A percentile compares a stretch with the other conserved stretches of the same genome.
phyloP scores from a whole-genome alignment of 75 land plant genomes.

The Pinus tabuliformis region DNA sequence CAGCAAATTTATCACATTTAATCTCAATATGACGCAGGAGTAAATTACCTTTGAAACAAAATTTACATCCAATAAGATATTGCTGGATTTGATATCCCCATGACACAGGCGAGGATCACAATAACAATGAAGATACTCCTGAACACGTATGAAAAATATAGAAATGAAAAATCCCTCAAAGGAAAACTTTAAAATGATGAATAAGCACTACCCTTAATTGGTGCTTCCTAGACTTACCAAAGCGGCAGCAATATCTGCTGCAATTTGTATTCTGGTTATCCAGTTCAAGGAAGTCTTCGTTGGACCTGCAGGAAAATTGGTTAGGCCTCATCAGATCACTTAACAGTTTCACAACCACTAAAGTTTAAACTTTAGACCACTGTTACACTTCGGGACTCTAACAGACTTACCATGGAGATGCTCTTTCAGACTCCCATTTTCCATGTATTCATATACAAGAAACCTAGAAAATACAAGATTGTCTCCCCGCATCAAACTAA shows the following conservation, averaged over 20 bases:
- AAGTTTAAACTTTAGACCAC: background rate
- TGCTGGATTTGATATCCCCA: slow-evolving; percentile 68
- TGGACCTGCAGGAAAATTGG: slow-evolving; percentile 46
- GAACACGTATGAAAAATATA: slow-evolving; percentile 11
- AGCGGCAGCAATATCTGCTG: slow-evolving; percentile 69
- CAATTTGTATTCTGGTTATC: slow-evolving; percentile 66
- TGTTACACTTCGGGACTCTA: background rate
- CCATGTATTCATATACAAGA: slow-evolving; percentile 61
- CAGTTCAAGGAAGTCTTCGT: slow-evolving; percentile 67
- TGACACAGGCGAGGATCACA: slow-evolving; percentile 70
- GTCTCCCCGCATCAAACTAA: background rate
- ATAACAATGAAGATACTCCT: slow-evolving; percentile 75
- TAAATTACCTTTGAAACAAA: slow-evolving; percentile 70
- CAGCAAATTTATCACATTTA: background rate
- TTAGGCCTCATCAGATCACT: background rate
- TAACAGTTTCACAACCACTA: background rate
- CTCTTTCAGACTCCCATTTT: slow-evolving; percentile 66
- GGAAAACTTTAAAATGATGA: background rate
- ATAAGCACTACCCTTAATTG: background rate
- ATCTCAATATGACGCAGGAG: background rate
- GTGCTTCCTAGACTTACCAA: slow-evolving; percentile 35
- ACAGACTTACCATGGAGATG: slow-evolving; percentile 50
- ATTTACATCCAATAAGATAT: slow-evolving; percentile 65
- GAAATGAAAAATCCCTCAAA: background rate
- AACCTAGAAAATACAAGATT: slow-evolving; percentile 34